Conservation (phyloP, 495 filamentous ascomycete genomes). For the Penicillium taxi region DNA sequence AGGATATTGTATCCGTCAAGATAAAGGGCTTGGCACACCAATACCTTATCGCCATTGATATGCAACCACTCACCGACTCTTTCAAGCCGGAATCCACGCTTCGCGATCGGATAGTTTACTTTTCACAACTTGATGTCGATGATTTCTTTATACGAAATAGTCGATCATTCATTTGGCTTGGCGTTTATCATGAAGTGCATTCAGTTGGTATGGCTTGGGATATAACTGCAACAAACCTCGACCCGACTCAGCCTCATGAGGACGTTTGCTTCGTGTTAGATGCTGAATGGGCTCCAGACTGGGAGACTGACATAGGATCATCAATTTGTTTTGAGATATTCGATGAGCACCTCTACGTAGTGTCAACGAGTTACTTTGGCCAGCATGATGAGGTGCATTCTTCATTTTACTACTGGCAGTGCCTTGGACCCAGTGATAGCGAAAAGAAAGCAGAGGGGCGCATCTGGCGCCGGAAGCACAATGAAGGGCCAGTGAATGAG, state of each 20-base stretch:
- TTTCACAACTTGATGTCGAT: too few relatives aligned
- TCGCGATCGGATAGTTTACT: too few relatives aligned
- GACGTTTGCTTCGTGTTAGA: too few relatives aligned
- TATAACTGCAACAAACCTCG: too few relatives aligned
- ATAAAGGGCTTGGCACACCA: slow-evolving; percentile 28
- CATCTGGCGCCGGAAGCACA: slow-evolving; percentile 60
- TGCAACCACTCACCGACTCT: slow-evolving; percentile 27
- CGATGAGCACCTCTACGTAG: slow-evolving; percentile 59
- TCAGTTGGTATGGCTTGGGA: too few relatives aligned
- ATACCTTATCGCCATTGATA: slow-evolving; percentile 55
- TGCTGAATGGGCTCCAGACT: too few relatives aligned
- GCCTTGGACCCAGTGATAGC: slow-evolving; percentile 41
- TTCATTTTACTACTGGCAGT: slow-evolving; percentile 63
- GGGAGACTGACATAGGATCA: too few relatives aligned
- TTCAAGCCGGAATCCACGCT: too few relatives aligned
- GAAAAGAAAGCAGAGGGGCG: slow-evolving; percentile 18
- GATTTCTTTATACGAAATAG: too few relatives aligned
- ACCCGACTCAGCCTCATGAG: too few relatives aligned
- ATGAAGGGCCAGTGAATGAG: slow-evolving; percentile 70
- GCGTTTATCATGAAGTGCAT: too few relatives aligned
- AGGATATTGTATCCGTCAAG: slow-evolving; percentile 51
- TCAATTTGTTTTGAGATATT: slow-evolving; percentile 67
- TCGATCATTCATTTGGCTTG: too few relatives aligned
- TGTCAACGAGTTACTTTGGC: slow-evolving; percentile 62
- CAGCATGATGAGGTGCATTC: slow-evolving; percentile 57